Percentiles rank a stretch among this genome's conserved stretches.
phyloP scores from a whole-genome alignment of 306 rosid genomes.

The Sindora glabra region DNA sequence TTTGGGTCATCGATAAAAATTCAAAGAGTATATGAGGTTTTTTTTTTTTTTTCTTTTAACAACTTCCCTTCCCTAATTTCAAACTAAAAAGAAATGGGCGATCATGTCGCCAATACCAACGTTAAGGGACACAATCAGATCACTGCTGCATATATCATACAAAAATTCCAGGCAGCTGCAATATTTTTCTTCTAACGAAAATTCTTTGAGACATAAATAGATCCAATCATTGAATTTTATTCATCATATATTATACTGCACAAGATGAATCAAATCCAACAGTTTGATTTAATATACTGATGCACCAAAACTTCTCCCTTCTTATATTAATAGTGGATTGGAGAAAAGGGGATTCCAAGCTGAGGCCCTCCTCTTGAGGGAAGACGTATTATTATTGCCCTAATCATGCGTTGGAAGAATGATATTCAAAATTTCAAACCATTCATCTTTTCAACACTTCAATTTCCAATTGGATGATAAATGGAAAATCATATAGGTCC shows the following conservation, averaged over 20 bases:
- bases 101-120: background rate
- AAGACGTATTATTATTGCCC: background rate
- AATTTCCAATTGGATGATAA: background rate
- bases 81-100: background rate
- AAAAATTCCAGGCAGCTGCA: background rate
- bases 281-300: no score
- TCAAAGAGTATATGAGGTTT: no score
- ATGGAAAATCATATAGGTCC: background rate
- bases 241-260: no score
- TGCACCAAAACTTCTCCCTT: no score
- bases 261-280: no score
- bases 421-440: background rate
- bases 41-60: no score
- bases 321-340: no score
- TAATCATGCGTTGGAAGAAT: background rate
- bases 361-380: background rate
- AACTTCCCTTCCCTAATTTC: background rate
- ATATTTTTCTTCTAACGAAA: no score
- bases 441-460: background rate
- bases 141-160: background rate
- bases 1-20: no score
- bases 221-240: no score
- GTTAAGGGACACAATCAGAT: no score
- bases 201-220: no score
- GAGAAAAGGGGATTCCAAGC: background rate